These are phyloP conservation scores for Picea abies DNA, from an alignment of 83 land plant species.

Conservation along the genomic window DNA sequence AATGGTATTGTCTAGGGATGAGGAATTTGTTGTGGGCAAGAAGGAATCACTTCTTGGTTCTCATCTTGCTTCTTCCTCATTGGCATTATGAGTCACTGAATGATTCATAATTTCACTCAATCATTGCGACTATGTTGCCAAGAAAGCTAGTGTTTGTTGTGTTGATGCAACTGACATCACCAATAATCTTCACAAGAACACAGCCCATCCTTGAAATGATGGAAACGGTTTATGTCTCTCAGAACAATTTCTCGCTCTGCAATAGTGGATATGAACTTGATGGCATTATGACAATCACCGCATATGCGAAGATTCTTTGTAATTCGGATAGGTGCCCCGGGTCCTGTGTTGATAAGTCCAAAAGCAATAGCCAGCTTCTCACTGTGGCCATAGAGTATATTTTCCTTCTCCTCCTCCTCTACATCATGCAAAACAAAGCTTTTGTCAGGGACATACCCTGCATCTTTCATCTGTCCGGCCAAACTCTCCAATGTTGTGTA, in stretches of 20 bases:
- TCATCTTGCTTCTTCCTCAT: too few species aligned
- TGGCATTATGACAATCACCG: not conserved
- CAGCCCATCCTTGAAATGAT: not conserved
- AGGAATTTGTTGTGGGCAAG: too few species aligned
- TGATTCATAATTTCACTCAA: too few species aligned
- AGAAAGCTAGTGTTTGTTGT: too few species aligned
- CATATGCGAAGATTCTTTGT: not conserved
- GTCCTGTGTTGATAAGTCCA: not conserved
- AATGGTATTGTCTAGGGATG: too few species aligned
- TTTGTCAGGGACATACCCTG: not conserved
- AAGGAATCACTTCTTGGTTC: too few species aligned
- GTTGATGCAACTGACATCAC: not conserved
- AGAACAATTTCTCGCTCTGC: not conserved
- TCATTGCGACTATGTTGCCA: too few species aligned
- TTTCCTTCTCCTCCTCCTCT: not conserved
- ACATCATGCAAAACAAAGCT: not conserved
- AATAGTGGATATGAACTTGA: not conserved
- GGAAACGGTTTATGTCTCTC: not conserved
- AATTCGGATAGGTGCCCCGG: not conserved
- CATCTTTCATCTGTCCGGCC: not conserved
- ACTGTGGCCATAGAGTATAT: not conserved
- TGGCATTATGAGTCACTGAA: too few species aligned
- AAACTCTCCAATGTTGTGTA: conserved; percentile 1
- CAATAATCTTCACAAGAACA: conserved; percentile 3
- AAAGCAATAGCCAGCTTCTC: conserved; percentile 1